Percentiles rank a stretch among this genome's conserved stretches.
Conservation (phyloP, 179 eudicot species). For the Spinacia oleracea region DNA sequence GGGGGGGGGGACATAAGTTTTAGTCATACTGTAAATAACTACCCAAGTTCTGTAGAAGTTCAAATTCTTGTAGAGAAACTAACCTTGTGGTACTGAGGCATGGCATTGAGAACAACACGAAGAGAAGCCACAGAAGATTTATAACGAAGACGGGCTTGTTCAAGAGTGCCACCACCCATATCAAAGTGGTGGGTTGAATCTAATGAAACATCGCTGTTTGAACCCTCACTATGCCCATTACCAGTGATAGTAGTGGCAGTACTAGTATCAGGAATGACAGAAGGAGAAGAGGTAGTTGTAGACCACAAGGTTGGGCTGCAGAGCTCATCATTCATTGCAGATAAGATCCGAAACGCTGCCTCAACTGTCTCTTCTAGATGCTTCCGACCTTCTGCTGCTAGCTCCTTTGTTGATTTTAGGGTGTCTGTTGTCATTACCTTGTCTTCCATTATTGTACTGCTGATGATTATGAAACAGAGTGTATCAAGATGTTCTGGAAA, state of each 20-base stretch:
- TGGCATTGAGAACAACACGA: constrained; percentile 61
- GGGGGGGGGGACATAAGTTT: no score
- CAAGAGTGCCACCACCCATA: constrained; percentile 83
- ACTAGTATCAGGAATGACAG: constrained; percentile 11
- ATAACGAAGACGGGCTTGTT: constrained; percentile 71
- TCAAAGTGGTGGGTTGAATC: constrained; percentile 55
- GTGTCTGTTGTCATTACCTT: constrained; percentile 22
- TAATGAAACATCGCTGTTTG: constrained; percentile 30
- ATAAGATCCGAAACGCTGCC: constrained; percentile 71
- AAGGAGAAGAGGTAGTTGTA: constrained; percentile 30
- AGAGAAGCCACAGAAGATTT: constrained; percentile 67
- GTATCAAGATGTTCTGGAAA: not conserved
- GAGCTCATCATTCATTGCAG: constrained; percentile 95
- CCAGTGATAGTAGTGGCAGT: constrained; percentile 15
- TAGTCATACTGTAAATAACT: no score
- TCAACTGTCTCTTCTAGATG: constrained; percentile 79
- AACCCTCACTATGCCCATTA: constrained; percentile 23
- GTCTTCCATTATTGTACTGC: constrained; percentile 46
- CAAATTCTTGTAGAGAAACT: not conserved
- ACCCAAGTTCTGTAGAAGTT: no score
- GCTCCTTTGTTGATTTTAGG: constrained; percentile 53
- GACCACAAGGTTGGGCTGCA: constrained; percentile 85
- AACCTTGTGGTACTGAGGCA: constrained; percentile 63
- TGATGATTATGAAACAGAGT: not conserved
- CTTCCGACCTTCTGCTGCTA: constrained; percentile 77